Evolutionary conservation across 2,329 filamentous ascomycete genomes (phyloP), one percentile per base, ranked within the genome.

Genomic region (Periconia sp.): DNA sequence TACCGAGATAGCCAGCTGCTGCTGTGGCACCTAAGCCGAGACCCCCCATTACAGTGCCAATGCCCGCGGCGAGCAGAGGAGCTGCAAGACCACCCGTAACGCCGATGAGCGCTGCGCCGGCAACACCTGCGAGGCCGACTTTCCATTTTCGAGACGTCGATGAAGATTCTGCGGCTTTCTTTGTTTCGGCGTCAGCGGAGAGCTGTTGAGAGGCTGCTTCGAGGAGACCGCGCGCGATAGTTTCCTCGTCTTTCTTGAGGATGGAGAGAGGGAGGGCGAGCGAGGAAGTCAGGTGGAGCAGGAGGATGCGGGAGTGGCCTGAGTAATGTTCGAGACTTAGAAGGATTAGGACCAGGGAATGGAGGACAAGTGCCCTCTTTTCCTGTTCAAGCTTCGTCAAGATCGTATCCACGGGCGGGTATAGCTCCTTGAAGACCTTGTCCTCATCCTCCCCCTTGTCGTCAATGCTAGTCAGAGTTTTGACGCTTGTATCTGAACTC

Each of bases 71-170:
- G 11, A 89, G 81, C 2, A 97, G 76, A 0, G 90, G 86, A 1
- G 87, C 84, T 7, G 89, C 87, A 8, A 96, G 80, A 22, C 87
- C 87, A 19, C 87, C 87, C 0, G 91, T 96, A 3, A 88, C 82
- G 8, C 85, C 85, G n/a, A 96, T 92, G 1, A 96, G 75, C 0
- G 88, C 89, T 1, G 92, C 92, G 9, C 92, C 92, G 0, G 89
- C 91, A 0, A 95, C 89, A 7, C 88, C 89, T 0, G 92, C 92
- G 18, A 96, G 77, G 0, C 92, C 90, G 15, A 96, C 90, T 65
- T 91, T 91, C 82, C 85, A 88, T 65, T 85, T 85, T 31, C 85
- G 79, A 13, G 80, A 70, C n/a, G 75, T 73, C 50, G 83, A 84
- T 29, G 79, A 82, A 47, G 88, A 83, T 41, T 90, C 85, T 0